Evolutionary conservation across 2,329 filamentous ascomycete genomes (phyloP).

Genomic region (Alternaria triticina): DNA sequence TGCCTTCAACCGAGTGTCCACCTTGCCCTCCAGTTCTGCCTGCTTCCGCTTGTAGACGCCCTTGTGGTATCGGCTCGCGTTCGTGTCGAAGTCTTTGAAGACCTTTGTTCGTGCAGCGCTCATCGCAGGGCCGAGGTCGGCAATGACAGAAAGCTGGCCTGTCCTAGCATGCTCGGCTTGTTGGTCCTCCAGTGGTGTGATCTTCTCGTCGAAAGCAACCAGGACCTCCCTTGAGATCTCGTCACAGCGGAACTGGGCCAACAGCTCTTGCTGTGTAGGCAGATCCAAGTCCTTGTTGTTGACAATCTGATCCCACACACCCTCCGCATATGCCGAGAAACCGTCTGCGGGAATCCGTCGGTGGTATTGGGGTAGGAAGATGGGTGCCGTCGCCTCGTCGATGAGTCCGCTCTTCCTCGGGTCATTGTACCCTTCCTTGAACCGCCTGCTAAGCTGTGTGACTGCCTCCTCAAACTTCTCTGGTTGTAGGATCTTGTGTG

Average conservation of each 20-base stretch:
- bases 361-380: constrained; percentile 95
- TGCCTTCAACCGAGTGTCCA: constrained; percentile 85
- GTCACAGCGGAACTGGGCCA: constrained; percentile 97
- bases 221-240: constrained; percentile 90
- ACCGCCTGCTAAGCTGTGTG: constrained; percentile 78
- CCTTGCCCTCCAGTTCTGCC: constrained; percentile 81
- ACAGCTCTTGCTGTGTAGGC: constrained; percentile 93
- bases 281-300: constrained; percentile 98
- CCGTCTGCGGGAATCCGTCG: constrained; percentile 94
- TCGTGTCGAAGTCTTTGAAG: constrained; percentile 83
- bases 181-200: constrained; percentile 83
- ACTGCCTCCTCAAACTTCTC: constrained; percentile 88
- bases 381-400: constrained; percentile 76
- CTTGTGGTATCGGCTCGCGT: constrained; percentile 96
- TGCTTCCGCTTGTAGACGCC: constrained; percentile 88
- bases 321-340: constrained; percentile 91
- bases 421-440: constrained; percentile 79
- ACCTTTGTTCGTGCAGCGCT: constrained; percentile 73
- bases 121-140: constrained; percentile 76
- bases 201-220: constrained; percentile 79
- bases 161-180: constrained; percentile 75
- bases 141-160: constrained; percentile 76
- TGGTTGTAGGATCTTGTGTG: constrained; percentile 94
- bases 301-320: constrained; percentile 98
- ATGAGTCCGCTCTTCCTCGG: constrained; percentile 65